Conservation (phyloP, 2,329 filamentous ascomycete species). For the Triangularia setosa region DNA sequence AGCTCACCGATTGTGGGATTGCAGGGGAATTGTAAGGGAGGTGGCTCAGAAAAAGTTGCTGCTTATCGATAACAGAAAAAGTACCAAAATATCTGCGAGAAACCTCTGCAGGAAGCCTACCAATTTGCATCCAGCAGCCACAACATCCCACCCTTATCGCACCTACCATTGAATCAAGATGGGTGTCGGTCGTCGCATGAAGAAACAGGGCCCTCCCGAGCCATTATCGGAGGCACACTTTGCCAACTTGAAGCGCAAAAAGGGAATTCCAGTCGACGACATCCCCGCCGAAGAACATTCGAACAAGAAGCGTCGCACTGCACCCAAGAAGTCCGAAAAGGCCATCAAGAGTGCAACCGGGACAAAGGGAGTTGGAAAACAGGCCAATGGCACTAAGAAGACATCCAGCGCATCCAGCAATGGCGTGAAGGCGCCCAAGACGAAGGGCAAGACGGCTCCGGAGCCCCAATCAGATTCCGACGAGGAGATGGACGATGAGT, state of each 20-base stretch:
- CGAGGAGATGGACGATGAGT: constrained; percentile 41
- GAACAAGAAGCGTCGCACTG: constrained; percentile 56
- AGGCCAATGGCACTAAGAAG: constrained; percentile 31
- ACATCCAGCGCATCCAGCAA: constrained; percentile 27
- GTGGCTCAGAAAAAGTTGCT: neutral
- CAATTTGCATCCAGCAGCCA: constrained; percentile 3
- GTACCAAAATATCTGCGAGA: constrained; percentile 13
- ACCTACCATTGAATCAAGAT: constrained; percentile 49
- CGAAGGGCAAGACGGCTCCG: constrained; percentile 38
- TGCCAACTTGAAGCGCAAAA: constrained; percentile 81
- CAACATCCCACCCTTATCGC: constrained; percentile 6
- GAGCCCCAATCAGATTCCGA: constrained; percentile 42
- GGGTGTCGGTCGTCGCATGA: constrained; percentile 89
- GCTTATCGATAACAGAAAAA: constrained; percentile 15
- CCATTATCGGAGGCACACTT: constrained; percentile 76
- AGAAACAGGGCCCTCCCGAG: constrained; percentile 87
- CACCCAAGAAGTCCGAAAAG: constrained; percentile 30
- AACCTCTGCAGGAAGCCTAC: neutral
- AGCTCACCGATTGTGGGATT: neutral
- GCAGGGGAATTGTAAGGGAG: constrained; percentile 21
- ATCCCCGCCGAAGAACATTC: constrained; percentile 45
- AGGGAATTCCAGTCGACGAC: constrained; percentile 61
- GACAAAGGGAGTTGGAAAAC: constrained; percentile 33
- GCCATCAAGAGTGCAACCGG: constrained; percentile 29
- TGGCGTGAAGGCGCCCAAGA: constrained; percentile 23